These are phyloP conservation scores for Emergomyces pasteurianus DNA, from an alignment of 2,329 filamentous ascomycete species.

Conservation along the genomic window DNA sequence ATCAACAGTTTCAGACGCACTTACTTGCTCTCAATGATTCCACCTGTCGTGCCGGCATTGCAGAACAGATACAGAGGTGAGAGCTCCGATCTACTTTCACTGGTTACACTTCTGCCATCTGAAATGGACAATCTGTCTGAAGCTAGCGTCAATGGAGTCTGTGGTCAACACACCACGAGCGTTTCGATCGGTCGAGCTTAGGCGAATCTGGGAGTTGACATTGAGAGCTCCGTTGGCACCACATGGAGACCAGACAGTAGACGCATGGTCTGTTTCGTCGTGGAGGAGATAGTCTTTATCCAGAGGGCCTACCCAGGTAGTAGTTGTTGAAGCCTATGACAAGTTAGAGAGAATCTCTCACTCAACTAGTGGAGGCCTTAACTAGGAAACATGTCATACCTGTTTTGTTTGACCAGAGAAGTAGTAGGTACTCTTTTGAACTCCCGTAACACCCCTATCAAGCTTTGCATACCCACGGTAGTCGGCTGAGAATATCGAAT, in stretches of 20 bases:
- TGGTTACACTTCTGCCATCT: conserved; percentile 32
- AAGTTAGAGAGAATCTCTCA: conserved; percentile 12
- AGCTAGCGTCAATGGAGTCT: conserved; percentile 40
- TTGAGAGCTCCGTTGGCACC: conserved; percentile 39
- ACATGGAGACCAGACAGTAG: conserved; percentile 43
- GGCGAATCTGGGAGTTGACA: conserved; percentile 42
- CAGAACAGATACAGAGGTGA: background rate
- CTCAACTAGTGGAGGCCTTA: background rate
- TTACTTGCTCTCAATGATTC: background rate
- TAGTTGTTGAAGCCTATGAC: conserved; percentile 23
- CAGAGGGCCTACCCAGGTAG: conserved; percentile 34
- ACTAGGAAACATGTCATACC: conserved; percentile 16
- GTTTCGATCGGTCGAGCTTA: conserved; percentile 21
- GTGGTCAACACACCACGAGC: conserved; percentile 34
- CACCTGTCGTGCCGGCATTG: background rate
- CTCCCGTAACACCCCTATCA: conserved; percentile 35
- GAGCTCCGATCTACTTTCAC: background rate
- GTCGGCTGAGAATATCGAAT: conserved; percentile 40
- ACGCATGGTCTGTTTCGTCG: conserved; percentile 35
- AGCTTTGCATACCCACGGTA: conserved; percentile 42
- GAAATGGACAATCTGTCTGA: conserved; percentile 31
- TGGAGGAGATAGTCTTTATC: conserved; percentile 34
- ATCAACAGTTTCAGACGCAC: background rate
- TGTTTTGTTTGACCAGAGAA: conserved; percentile 38
- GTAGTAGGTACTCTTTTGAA: conserved; percentile 43